Conservation (phyloP, 371 early-diverging fungal genomes). For the Apophysomyces ossiformis region DNA sequence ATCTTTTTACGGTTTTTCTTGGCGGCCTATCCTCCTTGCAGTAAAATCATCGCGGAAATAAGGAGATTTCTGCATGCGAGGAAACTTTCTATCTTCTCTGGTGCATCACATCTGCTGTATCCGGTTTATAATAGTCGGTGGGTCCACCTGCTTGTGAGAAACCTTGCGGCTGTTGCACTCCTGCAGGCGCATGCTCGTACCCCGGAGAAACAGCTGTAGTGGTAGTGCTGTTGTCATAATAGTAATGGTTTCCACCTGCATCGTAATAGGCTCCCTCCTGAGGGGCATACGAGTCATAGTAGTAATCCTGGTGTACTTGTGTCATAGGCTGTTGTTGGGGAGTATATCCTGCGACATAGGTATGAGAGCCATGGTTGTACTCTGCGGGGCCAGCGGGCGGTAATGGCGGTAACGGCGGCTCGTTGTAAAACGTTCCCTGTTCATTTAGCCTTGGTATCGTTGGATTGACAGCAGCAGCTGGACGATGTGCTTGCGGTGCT, state of each 20-base stretch:
- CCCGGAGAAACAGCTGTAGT: conserved; percentile 6
- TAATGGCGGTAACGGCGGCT: conserved; percentile 17
- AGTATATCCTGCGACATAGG: conserved; percentile 3
- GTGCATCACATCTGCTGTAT: conserved; percentile 17
- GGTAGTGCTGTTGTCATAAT: conserved; percentile 18
- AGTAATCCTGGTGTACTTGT: conserved; percentile 18
- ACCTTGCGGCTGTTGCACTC: conserved; percentile 10
- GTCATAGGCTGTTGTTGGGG: conserved; percentile 12
- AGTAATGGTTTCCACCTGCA: conserved; percentile 21
- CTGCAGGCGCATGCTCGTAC: conserved; percentile 15
- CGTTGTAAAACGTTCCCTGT: conserved; percentile 27
- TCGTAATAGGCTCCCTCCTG: conserved; percentile 20
- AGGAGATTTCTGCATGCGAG: conserved; percentile 10
- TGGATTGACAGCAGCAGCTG: conserved; percentile 11
- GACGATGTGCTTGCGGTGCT: conserved; percentile 16
- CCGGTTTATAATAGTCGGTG: conserved; percentile 25
- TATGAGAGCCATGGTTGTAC: neutral
- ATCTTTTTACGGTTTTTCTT: conserved; percentile 12
- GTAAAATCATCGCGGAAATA: conserved; percentile 1
- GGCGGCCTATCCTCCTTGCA: conserved; percentile 10
- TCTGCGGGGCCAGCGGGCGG: neutral
- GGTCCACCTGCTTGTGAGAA: conserved; percentile 9
- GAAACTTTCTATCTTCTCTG: conserved; percentile 8
- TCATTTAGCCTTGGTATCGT: conserved; percentile 22
- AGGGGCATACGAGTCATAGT: conserved; percentile 14